phyloP scores from a whole-genome alignment of 371 early-diverging fungal species.

The Dichotomocladium elegans region DNA sequence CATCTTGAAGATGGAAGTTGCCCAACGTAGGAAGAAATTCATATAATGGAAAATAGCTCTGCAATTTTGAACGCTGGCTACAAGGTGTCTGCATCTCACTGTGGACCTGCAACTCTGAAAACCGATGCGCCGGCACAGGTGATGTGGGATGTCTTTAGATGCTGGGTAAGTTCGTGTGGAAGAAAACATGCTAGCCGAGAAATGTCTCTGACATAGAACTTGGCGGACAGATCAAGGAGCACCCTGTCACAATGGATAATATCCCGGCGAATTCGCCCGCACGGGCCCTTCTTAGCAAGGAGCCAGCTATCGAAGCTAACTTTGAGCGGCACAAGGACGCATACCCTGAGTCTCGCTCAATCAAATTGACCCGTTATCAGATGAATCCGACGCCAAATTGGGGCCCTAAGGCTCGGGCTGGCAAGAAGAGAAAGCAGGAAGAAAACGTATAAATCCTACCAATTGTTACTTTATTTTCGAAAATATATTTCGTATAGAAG shows the following conservation, averaged over 20 bases:
- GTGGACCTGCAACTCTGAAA: conserved; percentile 84
- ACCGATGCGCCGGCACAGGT: conserved; percentile 90
- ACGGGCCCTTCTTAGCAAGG: conserved; percentile 56
- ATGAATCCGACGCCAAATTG: conserved; percentile 91
- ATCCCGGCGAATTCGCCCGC: conserved; percentile 71
- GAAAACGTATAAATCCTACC: too few species aligned
- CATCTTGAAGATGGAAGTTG: neutral
- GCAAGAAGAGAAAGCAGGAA: conserved; percentile 49
- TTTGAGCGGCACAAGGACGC: conserved; percentile 74
- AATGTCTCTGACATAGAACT: neutral
- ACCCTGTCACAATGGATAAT: conserved; percentile 68
- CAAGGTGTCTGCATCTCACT: conserved; percentile 91
- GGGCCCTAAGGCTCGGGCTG: conserved; percentile 90
- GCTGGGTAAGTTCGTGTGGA: conserved; percentile 44
- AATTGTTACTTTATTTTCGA: too few species aligned
- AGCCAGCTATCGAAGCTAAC: conserved; percentile 58
- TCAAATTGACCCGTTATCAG: conserved; percentile 88
- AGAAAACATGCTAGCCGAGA: too few species aligned
- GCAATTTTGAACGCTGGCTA: conserved; percentile 93
- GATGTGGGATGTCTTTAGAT: conserved; percentile 92
- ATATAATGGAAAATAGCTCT: conserved; percentile 48
- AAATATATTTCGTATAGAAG: too few species aligned
- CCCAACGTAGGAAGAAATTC: neutral
- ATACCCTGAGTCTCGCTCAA: conserved; percentile 68
- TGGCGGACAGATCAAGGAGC: conserved; percentile 40